Evolutionary conservation across 495 filamentous ascomycete species (phyloP).

Genomic region (Parathielavia appendiculata): DNA sequence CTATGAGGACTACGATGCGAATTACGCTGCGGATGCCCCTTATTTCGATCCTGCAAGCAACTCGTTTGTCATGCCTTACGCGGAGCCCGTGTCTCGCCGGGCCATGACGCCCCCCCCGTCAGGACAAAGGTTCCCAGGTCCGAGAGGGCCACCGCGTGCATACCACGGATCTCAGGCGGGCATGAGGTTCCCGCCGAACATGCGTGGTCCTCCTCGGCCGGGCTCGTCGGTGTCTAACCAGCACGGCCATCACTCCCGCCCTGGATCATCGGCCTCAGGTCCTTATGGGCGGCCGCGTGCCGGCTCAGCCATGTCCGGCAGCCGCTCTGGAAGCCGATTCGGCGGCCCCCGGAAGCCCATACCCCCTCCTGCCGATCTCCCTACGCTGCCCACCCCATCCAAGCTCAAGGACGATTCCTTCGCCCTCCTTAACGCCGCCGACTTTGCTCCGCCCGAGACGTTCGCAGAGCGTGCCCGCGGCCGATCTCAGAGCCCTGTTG

Average conservation of each 20-base stretch:
- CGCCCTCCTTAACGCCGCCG: conserved; percentile 59
- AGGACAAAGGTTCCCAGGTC: conserved; percentile 60
- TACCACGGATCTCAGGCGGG: conserved; percentile 38
- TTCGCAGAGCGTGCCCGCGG: conserved; percentile 65
- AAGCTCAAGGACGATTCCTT: conserved; percentile 81
- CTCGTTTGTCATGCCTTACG: conserved; percentile 70
- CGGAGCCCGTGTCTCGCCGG: conserved; percentile 76
- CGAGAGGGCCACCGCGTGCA: conserved; percentile 30
- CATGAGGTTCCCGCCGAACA: conserved; percentile 29
- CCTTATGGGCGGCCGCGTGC: conserved; percentile 46
- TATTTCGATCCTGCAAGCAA: conserved; percentile 73
- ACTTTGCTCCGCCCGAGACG: conserved; percentile 77
- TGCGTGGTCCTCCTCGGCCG: conserved; percentile 39
- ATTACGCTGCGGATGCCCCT: conserved; percentile 56
- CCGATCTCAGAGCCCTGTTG: conserved; percentile 74
- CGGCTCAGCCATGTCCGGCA: conserved; percentile 35
- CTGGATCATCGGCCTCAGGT: conserved; percentile 64
- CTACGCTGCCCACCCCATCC: conserved; percentile 76
- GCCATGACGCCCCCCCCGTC: conserved; percentile 96
- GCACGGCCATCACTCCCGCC: conserved; percentile 44
- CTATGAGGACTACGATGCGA: conserved; percentile 64
- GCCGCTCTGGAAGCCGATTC: conserved; percentile 25
- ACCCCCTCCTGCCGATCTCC: conserved; percentile 69
- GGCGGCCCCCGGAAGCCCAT: conserved; percentile 50
- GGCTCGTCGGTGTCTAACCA: conserved; percentile 40